Percentiles rank a stretch among this genome's conserved stretches.
Conservation (phyloP, 1,139 yeast species). For the Wickerhamomyces sp. region DNA sequence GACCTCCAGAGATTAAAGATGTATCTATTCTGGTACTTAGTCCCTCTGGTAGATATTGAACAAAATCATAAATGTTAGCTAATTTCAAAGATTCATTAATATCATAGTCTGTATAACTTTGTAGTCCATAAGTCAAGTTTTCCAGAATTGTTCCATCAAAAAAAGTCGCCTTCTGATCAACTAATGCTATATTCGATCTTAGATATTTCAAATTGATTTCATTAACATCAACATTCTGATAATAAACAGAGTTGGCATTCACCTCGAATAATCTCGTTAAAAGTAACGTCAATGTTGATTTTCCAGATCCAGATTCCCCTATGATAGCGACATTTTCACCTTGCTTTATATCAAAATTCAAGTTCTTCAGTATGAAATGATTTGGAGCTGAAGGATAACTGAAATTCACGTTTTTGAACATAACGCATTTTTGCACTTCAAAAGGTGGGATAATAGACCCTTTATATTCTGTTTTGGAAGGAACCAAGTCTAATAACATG, state of each 20-base stretch:
- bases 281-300: constrained; percentile 60
- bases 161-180: constrained; percentile 63
- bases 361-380: constrained; percentile 31
- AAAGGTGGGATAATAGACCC: constrained; percentile 23
- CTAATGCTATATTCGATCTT: constrained; percentile 53
- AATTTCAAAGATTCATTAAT: constrained; percentile 38
- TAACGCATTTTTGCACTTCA: constrained; percentile 25
- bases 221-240: constrained; percentile 41
- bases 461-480: constrained; percentile 27
- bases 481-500: constrained; percentile 36
- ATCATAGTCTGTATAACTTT: constrained; percentile 29
- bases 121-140: constrained; percentile 61
- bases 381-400: constrained; percentile 36
- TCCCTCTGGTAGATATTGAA: constrained; percentile 49
- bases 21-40: constrained; percentile 56
- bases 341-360: constrained; percentile 37
- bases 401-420: constrained; percentile 44
- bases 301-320: constrained; percentile 81
- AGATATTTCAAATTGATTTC: constrained; percentile 44
- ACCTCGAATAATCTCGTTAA: constrained; percentile 48
- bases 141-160: constrained; percentile 66
- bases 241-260: constrained; percentile 31
- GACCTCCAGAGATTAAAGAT: constrained; percentile 70
- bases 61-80: constrained; percentile 50
- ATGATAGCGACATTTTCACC: constrained; percentile 58